A percentile compares a stretch with the other conserved stretches of the same genome.
phyloP scores from a whole-genome alignment of 345 rosid genomes.

The Hibiscus mutabilis region DNA sequence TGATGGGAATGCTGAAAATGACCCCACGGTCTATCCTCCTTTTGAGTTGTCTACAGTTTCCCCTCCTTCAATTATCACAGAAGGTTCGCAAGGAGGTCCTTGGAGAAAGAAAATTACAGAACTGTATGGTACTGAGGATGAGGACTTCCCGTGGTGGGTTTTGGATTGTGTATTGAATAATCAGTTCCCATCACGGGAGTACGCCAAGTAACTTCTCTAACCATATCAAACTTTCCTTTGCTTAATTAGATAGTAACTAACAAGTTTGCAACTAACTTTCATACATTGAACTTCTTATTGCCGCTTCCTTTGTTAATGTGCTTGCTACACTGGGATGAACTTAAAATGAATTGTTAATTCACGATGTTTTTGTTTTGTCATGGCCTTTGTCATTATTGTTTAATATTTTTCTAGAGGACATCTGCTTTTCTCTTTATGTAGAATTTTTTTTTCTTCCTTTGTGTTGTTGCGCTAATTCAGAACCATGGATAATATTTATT shows the following conservation, averaged over 20 bases:
- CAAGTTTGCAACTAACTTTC: constrained; percentile 1
- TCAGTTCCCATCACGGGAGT: constrained; percentile 89
- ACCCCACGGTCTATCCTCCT: constrained; percentile 79
- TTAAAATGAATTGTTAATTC: neutral
- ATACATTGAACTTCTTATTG: neutral
- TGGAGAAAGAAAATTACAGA: constrained; percentile 96
- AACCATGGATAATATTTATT: neutral
- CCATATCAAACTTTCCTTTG: constrained; percentile 4
- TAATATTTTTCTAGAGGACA: neutral
- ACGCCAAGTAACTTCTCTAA: constrained; percentile 58
- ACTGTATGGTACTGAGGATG: constrained; percentile 84
- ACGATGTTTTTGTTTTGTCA: neutral
- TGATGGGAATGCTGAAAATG: constrained; percentile 66
- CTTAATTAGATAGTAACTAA: neutral
- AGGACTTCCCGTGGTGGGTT: constrained; percentile 96
- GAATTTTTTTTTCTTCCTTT: neutral
- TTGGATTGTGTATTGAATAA: constrained; percentile 83
- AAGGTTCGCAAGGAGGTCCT: constrained; percentile 96
- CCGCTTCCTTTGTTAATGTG: neutral
- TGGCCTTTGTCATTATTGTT: neutral
- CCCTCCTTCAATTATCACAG: constrained; percentile 92
- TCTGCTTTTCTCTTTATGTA: neutral
- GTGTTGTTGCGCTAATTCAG: neutral
- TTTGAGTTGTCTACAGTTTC: constrained; percentile 74
- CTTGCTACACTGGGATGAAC: neutral